Evolutionary conservation across 1,284 basidiomycete genomes (phyloP), one percentile per base, ranked within the genome.

Genomic region (Ustilago xerochloae): DNA sequence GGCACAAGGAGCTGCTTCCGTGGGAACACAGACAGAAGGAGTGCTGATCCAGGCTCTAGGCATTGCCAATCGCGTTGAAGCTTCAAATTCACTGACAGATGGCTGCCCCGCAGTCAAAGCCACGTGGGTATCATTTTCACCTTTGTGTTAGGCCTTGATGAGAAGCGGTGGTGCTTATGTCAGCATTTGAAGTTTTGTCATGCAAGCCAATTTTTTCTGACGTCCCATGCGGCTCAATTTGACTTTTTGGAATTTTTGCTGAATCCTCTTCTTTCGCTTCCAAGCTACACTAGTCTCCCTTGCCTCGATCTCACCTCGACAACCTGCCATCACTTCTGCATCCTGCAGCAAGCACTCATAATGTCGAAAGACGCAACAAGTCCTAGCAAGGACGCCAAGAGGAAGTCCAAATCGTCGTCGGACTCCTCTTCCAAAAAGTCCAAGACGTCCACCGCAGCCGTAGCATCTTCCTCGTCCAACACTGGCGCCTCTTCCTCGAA

Each of bases 401-500:
- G 65, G 36, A 62, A 68, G 48, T 60, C 65, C 41, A 74, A 74
- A 32, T 47, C 62, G 13, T 47, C 62, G 13, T 64, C 65, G 28
- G 57, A 63, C 16, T 46, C 54, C 30, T 63, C 71, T 20, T 55
- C 71, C 32, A 75, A 70, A 20, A 75, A 75, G 59, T 63, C 63
- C 33, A 60, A 68, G 15, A 74, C 61, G 49, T 46, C 60, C n/a
- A 51, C 65, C 2, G 26, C 57, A 16, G 46, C 68, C 1, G 18
- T 51, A 9, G 39, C 45, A 28, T 62, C 68, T n/a, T 63, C 58
- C 12, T 28, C 62, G 18, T 29, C 66, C 8, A 32, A 43, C 28
- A 29, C 36, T n/a, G n/a, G 24, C 26, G 26, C 29, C 8, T 41
- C 50, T 10, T 5, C 45, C 7, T 59, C 70, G 32, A 62, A 71